Base-by-base conservation (phyloP, 176 grass and related monocot genomes). In the Alopecurus myosuroides region DNA sequence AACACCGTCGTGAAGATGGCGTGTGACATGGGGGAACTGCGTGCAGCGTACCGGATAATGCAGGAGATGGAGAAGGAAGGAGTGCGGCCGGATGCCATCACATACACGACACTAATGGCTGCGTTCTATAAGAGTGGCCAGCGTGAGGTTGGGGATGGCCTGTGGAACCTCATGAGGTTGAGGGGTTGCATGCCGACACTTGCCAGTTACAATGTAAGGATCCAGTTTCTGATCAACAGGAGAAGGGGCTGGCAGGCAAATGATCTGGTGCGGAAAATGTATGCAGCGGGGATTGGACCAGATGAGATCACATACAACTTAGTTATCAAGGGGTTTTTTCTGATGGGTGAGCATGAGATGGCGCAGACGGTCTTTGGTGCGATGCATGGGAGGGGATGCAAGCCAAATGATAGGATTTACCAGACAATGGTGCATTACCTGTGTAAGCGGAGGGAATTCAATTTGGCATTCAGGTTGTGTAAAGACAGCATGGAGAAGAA, bases 341-440 rank as follows among this genome's bases (percentile, higher is more conserved):
- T 95, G 86, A 95, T 90, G 66, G 91, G 91, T 64, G 87, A 93
- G 84, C 75, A 85, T 78, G 76, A 90, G 79, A 98, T 98, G 96
- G 96, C 96, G 6, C 91, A 88, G 53, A 87, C 44, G 2, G 76
- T 98, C 64, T 95, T 95, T 85, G 87, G 63, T 64, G 82, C 91
- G 5, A 94, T 95, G 87, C 85, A 91, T 61, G 89, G 87, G 81
- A 92, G 96, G 56, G 91, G 89, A 82, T 95, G 89, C 76, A 87
- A 95, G 55, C 93, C 91, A 76, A 95, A 95, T 74, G 34, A 17
- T 35, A 94, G 88, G 74, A 85, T 98, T 83, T 98, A 94, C 84
- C 93, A 98, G 86, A 98, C 96, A 26, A 98, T 98, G 91, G 74
- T 98, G 66, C 96, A 98, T 92, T 98, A 95, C 78, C 91, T 98